Evolutionary conservation across 306 rosid species (phyloP).

Genomic region (Luffa acutangula): DNA sequence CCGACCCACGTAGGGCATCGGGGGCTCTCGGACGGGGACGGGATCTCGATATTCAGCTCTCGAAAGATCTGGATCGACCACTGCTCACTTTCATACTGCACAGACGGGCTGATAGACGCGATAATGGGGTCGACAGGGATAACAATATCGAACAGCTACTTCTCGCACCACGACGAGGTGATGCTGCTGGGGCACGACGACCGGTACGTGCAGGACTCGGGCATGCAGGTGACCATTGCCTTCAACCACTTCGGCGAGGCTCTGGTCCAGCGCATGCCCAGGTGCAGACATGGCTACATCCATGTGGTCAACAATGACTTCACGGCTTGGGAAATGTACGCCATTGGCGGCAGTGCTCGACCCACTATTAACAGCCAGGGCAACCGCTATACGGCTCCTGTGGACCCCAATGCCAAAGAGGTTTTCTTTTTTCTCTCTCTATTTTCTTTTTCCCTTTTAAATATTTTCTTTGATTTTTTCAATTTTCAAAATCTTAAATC

Average conservation of each 20-base stretch:
- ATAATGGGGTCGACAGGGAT: conserved; percentile 61
- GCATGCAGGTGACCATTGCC: conserved; percentile 64
- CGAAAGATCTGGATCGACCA: conserved; percentile 65
- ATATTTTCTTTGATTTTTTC: too few relatives aligned
- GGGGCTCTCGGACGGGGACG: conserved; percentile 58
- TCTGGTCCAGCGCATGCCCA: conserved; percentile 53
- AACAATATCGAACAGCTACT: conserved; percentile 43
- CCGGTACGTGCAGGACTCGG: conserved; percentile 23
- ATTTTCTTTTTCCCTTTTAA: too few relatives aligned
- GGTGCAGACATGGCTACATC: conserved; percentile 48
- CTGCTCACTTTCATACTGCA: conserved; percentile 44
- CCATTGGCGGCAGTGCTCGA: conserved; percentile 61
- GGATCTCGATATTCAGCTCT: conserved; percentile 39
- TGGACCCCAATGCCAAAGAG: conserved; percentile 42
- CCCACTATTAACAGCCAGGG: conserved; percentile 78
- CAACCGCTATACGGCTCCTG: conserved; percentile 56
- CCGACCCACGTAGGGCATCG: conserved; percentile 51
- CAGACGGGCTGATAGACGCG: conserved; percentile 54
- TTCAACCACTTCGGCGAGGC: conserved; percentile 60
- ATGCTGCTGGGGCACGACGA: conserved; percentile 52
- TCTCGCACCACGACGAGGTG: conserved; percentile 55
- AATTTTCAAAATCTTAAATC: too few relatives aligned
- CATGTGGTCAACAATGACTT: conserved; percentile 64
- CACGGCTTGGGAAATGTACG: conserved; percentile 70
- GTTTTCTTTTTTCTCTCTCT: conserved; percentile 3